A percentile compares a stretch with the other conserved stretches of the same genome.
Conservation (phyloP, 257 asterid species). For the Verbascum thapsus region DNA sequence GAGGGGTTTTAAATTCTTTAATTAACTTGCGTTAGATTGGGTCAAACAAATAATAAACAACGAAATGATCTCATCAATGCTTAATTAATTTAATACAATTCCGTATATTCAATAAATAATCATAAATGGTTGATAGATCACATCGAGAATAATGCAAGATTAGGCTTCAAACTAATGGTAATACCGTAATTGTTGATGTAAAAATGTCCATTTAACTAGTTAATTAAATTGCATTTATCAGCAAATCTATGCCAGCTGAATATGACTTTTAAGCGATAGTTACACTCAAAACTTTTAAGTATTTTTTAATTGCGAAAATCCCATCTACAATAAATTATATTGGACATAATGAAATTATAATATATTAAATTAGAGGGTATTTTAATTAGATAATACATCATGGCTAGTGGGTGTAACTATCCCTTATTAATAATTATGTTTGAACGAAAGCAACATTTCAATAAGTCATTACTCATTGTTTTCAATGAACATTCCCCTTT, state of each 20-base stretch:
- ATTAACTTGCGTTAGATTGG: not conserved
- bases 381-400: no score
- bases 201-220: slow-evolving; percentile 14
- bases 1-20: not conserved
- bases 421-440: not conserved
- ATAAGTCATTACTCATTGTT: not conserved
- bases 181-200: slow-evolving; percentile 8
- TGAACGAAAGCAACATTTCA: not conserved
- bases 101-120: no score
- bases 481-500: no score
- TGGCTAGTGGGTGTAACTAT: no score
- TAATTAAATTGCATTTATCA: slow-evolving; percentile 27
- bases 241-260: not conserved
- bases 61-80: slow-evolving; percentile 9
- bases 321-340: no score
- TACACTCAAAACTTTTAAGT: no score
- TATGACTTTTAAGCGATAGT: no score
- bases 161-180: slow-evolving; percentile 15
- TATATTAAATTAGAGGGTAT: no score
- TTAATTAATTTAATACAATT: slow-evolving; percentile 7
- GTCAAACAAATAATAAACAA: not conserved
- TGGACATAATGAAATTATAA: no score
- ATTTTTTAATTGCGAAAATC: no score
- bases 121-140: slow-evolving; percentile 35
- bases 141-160: slow-evolving; percentile 26